Conservation (phyloP, 78 protist species). For the Dictyostelium intermedium region DNA sequence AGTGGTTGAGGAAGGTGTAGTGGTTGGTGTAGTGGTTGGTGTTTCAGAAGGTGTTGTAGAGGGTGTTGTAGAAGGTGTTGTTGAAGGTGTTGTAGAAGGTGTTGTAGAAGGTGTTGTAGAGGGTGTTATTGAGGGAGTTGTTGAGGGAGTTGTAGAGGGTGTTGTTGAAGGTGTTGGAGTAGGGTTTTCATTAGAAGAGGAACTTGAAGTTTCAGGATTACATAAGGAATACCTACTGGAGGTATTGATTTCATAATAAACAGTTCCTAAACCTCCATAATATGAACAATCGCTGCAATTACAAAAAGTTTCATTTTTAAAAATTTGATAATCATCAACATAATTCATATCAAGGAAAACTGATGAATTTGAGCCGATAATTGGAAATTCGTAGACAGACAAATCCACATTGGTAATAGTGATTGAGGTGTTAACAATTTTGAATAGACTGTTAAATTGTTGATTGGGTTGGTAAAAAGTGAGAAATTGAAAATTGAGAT, state of each 20-base stretch:
- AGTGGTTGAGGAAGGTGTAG: neutral
- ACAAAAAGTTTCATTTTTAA: neutral
- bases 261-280: neutral
- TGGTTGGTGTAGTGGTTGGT: neutral
- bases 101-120: neutral
- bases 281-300: neutral
- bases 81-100: neutral
- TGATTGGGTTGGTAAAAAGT: neutral
- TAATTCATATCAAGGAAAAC: neutral
- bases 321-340: neutral
- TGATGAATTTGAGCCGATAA: neutral
- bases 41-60: neutral
- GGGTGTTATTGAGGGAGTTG: neutral
- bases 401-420: neutral
- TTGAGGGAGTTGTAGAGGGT: neutral
- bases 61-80: neutral
- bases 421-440: neutral
- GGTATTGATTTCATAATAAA: neutral
- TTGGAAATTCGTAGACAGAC: neutral
- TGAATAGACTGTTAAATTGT: neutral
- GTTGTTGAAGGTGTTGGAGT: neutral
- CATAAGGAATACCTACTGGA: neutral
- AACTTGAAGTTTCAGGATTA: neutral
- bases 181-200: too few relatives aligned
- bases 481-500: neutral